phyloP scores from a whole-genome alignment of 768 basidiomycete genomes.

The Cantharellus anzutake region DNA sequence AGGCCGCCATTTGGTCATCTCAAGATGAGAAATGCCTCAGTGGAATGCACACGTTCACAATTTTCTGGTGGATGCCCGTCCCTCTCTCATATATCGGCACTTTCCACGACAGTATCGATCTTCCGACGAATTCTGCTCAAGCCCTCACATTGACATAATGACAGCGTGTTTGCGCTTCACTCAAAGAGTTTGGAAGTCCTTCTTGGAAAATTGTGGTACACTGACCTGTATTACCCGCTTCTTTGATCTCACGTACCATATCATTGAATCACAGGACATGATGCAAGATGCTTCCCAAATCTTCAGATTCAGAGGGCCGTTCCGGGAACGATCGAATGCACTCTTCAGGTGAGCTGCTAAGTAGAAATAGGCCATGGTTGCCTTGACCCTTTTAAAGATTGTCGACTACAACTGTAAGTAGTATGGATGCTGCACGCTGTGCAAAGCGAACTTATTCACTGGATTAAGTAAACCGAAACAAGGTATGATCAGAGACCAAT shows the following conservation, averaged over 20 bases:
- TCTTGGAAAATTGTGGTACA: conserved; percentile 51
- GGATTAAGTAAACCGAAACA: conserved; percentile 55
- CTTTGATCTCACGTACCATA: conserved; percentile 1
- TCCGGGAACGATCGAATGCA: conserved; percentile 54
- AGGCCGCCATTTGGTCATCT: too few species aligned
- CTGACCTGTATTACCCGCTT: background rate
- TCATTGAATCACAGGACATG: conserved; percentile 37
- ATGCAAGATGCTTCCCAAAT: conserved; percentile 62
- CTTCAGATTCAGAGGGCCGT: conserved; percentile 41
- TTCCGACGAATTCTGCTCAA: too few species aligned
- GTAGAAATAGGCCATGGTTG: too few species aligned
- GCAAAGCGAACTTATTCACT: background rate
- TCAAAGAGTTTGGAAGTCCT: conserved; percentile 40
- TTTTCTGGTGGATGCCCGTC: too few species aligned
- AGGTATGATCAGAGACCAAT: conserved; percentile 27
- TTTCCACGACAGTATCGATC: too few species aligned
- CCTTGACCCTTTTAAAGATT: conserved; percentile 19
- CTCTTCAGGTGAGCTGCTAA: conserved; percentile 21
- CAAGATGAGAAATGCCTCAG: too few species aligned
- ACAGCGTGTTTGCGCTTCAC: conserved; percentile 3
- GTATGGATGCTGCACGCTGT: background rate
- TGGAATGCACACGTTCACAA: too few species aligned
- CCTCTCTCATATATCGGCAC: too few species aligned
- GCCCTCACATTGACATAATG: background rate
- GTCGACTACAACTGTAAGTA: conserved; percentile 53